Evolutionary conservation across 441 rosid species (phyloP), one percentile per base, ranked within the genome.

Genomic region (Heliophila coronopifolia): DNA sequence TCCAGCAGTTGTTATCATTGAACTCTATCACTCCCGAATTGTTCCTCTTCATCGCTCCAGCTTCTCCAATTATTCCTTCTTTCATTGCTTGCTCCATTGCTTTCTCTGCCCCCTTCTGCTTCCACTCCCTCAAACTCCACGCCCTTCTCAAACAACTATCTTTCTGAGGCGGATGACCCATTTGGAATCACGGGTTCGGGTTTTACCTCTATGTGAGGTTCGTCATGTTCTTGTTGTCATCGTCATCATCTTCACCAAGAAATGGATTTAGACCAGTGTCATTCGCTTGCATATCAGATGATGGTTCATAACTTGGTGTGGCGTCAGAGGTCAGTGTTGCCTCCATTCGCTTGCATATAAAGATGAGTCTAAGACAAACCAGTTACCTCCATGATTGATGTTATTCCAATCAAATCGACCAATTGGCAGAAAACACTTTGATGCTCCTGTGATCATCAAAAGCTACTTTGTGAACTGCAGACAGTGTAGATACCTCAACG

Each of bases 41-140:
- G 23, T 20, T 75, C 77, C 79, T 76, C 74, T 79, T 93, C 68
- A 93, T 55, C 0, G 88, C 82, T 43, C 89, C 94, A 2, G 96
- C 96, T 72, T 89, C 99, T n/a, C 93, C 99, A 4, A 93, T 93
- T 50, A 84, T 86, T 37, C 95, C 99, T 68, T 93, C 88, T 66
- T 88, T 89, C 12, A 80, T 73, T 9, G 96, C 96, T 61, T 79
- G 92, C 9, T 88, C 97, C 94, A 86, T 92, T 6, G 95, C 94
- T 68, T 84, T 84, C 67, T 86, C 96, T 2, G 88, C 73, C 20
- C n/a, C 96, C 96, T 77, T 82, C 96, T 15, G 69, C 44, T 61
- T 89, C 95, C 53, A 89, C 87, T 1, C 99, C 99, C 16, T 86
- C 93, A 58, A 86, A 93, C 64, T 93, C 99, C 47, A 86, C 95